Conservation (phyloP, 257 asterid genomes). For the Forsythia suspensa region DNA sequence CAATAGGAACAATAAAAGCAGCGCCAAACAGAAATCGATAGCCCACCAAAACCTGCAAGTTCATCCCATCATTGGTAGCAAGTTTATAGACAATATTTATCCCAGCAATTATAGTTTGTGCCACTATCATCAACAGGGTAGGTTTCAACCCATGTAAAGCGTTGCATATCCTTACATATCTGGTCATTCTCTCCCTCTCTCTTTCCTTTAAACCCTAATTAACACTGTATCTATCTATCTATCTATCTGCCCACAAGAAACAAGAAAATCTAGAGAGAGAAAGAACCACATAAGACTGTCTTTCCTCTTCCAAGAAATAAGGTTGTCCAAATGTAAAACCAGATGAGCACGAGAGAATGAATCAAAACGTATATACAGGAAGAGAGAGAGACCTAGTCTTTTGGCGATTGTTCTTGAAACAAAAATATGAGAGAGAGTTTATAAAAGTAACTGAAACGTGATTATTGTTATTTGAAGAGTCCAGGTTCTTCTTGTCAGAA, state of each 20-base stretch:
- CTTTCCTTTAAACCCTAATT: background rate
- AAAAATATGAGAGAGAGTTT: background rate
- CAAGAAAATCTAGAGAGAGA: background rate
- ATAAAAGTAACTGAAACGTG: too few relatives aligned
- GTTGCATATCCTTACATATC: constrained; percentile 7
- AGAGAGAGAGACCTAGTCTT: constrained; percentile 6
- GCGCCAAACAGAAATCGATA: constrained; percentile 65
- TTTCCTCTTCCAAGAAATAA: background rate
- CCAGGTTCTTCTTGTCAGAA: background rate
- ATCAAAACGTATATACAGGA: background rate
- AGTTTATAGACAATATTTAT: constrained; percentile 12
- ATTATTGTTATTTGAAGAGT: background rate
- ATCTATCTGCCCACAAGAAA: background rate
- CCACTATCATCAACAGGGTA: constrained; percentile 11
- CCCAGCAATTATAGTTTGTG: background rate
- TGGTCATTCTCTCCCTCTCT: background rate
- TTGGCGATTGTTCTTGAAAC: constrained; percentile 5
- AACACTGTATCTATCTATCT: background rate
- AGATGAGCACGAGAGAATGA: background rate
- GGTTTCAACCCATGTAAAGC: constrained; percentile 17
- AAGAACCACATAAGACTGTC: background rate
- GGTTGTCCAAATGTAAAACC: background rate
- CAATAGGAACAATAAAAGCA: constrained; percentile 54
- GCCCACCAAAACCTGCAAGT: constrained; percentile 5
- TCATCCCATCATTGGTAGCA: constrained; percentile 23